Conservation (phyloP, 805 yeast genomes). For the Starmerella sp. region DNA sequence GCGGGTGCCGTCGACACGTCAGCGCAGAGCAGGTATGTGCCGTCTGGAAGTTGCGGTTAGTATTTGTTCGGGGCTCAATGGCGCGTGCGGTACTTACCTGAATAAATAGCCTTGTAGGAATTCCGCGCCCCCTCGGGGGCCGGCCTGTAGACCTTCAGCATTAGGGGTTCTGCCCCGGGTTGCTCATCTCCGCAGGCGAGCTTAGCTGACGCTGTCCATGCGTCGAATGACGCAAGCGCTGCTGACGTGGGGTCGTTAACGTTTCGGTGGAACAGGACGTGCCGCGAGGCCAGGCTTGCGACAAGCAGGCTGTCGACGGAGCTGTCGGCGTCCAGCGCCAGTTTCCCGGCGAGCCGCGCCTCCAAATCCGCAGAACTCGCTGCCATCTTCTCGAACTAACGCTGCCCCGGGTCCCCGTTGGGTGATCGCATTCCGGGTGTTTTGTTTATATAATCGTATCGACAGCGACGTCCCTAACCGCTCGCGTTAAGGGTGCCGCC, state of each 20-base stretch:
- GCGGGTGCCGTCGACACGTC: not conserved
- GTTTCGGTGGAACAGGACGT: slow-evolving; percentile 14
- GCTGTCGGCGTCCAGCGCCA: slow-evolving; percentile 10
- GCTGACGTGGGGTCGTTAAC: slow-evolving; percentile 22
- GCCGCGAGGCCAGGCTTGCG: not conserved
- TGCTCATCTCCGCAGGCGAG: not conserved
- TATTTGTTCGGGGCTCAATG: not conserved
- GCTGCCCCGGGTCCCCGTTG: not conserved
- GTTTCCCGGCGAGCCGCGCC: slow-evolving; percentile 15
- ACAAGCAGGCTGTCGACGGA: slow-evolving; percentile 11
- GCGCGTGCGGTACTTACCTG: slow-evolving; percentile 19
- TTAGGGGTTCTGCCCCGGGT: not conserved
- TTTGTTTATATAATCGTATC: slow-evolving; percentile 4
- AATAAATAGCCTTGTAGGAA: slow-evolving; percentile 9
- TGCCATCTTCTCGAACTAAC: not conserved
- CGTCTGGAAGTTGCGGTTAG: slow-evolving; percentile 10
- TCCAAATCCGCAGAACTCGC: not conserved
- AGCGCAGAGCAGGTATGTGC: slow-evolving; percentile 11
- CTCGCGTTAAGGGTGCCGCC: not conserved
- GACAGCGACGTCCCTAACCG: slow-evolving; percentile 2
- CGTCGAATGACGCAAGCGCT: slow-evolving; percentile 7
- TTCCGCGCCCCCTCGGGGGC: not conserved
- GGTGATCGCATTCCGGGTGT: not conserved
- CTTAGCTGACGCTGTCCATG: slow-evolving; percentile 6
- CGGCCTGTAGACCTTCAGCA: slow-evolving; percentile 6